phyloP scores from a whole-genome alignment of 2,329 filamentous ascomycete species.

The Diaporthe citriasiana region DNA sequence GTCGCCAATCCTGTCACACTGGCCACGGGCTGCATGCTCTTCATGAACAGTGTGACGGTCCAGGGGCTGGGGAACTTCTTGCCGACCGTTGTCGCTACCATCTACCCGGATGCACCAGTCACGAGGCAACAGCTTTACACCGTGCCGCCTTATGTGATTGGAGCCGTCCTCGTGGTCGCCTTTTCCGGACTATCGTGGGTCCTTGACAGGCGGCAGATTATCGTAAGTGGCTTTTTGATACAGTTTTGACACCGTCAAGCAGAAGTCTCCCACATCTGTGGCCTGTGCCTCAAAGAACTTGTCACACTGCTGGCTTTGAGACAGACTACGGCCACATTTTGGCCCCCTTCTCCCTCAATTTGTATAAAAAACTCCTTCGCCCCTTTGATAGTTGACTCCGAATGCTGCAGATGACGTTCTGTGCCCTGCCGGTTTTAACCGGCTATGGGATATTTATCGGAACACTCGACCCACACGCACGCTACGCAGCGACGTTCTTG shows the following conservation, averaged over 20 bases:
- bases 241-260: too few relatives aligned
- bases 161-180: slow-evolving; percentile 72
- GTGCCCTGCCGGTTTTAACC: slow-evolving; percentile 72
- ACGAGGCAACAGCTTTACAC: slow-evolving; percentile 77
- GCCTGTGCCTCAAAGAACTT: too few relatives aligned
- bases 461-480: slow-evolving; percentile 61
- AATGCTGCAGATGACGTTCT: slow-evolving; percentile 70
- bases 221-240: too few relatives aligned
- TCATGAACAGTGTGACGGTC: slow-evolving; percentile 79
- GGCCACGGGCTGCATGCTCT: slow-evolving; percentile 69
- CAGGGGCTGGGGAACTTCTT: slow-evolving; percentile 80
- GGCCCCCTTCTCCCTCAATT: too few relatives aligned
- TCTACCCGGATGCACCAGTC: slow-evolving; percentile 71
- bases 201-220: slow-evolving; percentile 70
- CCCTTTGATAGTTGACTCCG: too few relatives aligned
- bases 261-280: too few relatives aligned
- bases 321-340: too few relatives aligned
- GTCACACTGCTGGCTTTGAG: too few relatives aligned
- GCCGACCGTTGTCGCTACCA: slow-evolving; percentile 78
- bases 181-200: slow-evolving; percentile 72
- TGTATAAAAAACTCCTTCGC: too few relatives aligned
- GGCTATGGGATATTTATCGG: slow-evolving; percentile 80
- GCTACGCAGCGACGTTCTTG: slow-evolving; percentile 78
- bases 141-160: slow-evolving; percentile 78
- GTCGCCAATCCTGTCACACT: slow-evolving; percentile 72